phyloP scores from a whole-genome alignment of 257 asterid genomes.

The Anisodus acutangulus region DNA sequence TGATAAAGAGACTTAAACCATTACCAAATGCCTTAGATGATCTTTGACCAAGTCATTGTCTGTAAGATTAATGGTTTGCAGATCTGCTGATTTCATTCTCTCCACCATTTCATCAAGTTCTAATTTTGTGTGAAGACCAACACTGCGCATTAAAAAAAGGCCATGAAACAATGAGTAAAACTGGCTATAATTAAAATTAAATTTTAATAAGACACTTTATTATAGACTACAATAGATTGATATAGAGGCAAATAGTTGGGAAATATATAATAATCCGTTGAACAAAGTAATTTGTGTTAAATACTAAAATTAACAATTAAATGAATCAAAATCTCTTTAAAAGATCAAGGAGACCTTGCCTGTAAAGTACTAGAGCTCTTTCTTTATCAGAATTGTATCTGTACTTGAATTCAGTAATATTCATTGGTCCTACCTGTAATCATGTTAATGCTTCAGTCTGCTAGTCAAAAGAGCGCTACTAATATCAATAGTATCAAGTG shows the following conservation, averaged over 20 bases:
- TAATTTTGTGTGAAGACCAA: constrained; percentile 77
- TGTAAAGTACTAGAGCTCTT: constrained; percentile 74
- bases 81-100: constrained; percentile 59
- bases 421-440: constrained; percentile 83
- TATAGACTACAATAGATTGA: not conserved
- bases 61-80: constrained; percentile 70
- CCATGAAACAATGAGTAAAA: not conserved
- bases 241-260: constrained; percentile 21
- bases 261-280: not conserved
- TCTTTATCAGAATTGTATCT: constrained; percentile 71
- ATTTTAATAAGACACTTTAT: constrained; percentile 7
- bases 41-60: constrained; percentile 90
- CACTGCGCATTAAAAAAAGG: constrained; percentile 51
- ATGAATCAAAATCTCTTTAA: constrained; percentile 23
- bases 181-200: not conserved
- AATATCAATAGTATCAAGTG: not conserved
- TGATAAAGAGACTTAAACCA: constrained; percentile 19
- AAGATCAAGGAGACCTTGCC: constrained; percentile 51
- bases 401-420: constrained; percentile 86
- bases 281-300: not conserved
- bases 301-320: not conserved
- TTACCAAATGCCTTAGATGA: constrained; percentile 91
- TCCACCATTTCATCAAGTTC: constrained; percentile 74
- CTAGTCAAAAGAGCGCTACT: not conserved
- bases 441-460: constrained; percentile 20